A percentile compares a stretch with the other conserved stretches of the same genome.
phyloP scores from a whole-genome alignment of 495 filamentous ascomycete genomes.

The Cairneyella variabilis region DNA sequence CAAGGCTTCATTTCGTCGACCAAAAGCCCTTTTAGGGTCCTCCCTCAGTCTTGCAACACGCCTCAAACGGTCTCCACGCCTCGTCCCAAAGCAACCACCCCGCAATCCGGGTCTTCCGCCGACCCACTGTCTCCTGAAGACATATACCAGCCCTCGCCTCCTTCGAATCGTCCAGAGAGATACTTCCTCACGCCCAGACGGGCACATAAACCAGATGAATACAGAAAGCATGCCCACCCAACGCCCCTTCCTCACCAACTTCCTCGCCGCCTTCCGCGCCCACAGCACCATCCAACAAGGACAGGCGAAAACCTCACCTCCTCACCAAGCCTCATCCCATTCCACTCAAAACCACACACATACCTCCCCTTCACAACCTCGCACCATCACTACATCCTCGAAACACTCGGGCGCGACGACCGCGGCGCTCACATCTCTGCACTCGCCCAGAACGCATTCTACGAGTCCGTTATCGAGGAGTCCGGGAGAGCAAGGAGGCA shows the following conservation, averaged over 20 bases:
- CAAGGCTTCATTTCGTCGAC: not conserved
- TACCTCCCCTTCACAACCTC: constrained; percentile 21
- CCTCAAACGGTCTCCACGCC: not conserved
- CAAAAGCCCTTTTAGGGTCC: not conserved
- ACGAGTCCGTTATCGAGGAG: constrained; percentile 20
- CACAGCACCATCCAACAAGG: constrained; percentile 36
- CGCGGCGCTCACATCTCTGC: constrained; percentile 17
- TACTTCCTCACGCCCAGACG: too few species aligned
- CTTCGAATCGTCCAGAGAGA: too few species aligned
- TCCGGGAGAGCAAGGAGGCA: constrained; percentile 12
- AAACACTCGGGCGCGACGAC: constrained; percentile 20
- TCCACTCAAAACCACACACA: constrained; percentile 11
- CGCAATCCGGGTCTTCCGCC: constrained; percentile 4
- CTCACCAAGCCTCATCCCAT: too few species aligned
- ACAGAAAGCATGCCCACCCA: constrained; percentile 56
- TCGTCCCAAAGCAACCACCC: constrained; percentile 1
- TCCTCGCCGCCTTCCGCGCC: constrained; percentile 68
- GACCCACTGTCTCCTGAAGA: too few species aligned
- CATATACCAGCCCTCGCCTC: too few species aligned
- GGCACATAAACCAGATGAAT: too few species aligned
- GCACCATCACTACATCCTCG: constrained; percentile 22
- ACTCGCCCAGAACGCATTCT: constrained; percentile 25
- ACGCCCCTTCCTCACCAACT: constrained; percentile 69
- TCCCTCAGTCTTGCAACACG: not conserved
- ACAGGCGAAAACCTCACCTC: constrained; percentile 14